Evolutionary conservation across 2,329 filamentous ascomycete genomes (phyloP).

Genomic region (Balansia obtecta): DNA sequence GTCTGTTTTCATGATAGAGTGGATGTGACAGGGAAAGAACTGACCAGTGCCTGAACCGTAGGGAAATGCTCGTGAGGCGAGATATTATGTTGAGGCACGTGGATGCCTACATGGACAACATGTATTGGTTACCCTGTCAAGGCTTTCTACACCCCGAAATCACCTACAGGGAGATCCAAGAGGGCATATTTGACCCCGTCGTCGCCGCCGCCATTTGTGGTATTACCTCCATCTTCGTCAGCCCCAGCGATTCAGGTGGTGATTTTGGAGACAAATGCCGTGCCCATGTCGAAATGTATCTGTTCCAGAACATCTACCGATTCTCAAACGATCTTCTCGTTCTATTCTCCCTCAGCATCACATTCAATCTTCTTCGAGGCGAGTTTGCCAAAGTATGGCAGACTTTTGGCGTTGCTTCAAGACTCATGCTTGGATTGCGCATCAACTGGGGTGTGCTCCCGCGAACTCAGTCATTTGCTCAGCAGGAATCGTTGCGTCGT

Average conservation of each 20-base stretch:
- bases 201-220: constrained; percentile 27
- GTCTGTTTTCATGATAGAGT: background rate
- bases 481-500: constrained; percentile 24
- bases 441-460: constrained; percentile 25
- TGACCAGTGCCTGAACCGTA: constrained; percentile 5
- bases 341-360: constrained; percentile 22
- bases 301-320: constrained; percentile 27
- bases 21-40: background rate
- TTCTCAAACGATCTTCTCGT: constrained; percentile 22
- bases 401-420: constrained; percentile 23
- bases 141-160: constrained; percentile 25
- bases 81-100: constrained; percentile 24
- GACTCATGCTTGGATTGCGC: constrained; percentile 26
- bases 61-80: constrained; percentile 21
- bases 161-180: constrained; percentile 23
- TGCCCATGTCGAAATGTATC: constrained; percentile 25
- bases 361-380: constrained; percentile 24
- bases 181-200: constrained; percentile 22
- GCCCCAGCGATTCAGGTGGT: constrained; percentile 18
- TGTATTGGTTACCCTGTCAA: constrained; percentile 26
- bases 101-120: constrained; percentile 25
- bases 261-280: constrained; percentile 26
- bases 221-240: constrained; percentile 23
- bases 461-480: constrained; percentile 17
- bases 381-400: constrained; percentile 28